phyloP scores from a whole-genome alignment of 306 rosid species.

The Castanospermum australe region DNA sequence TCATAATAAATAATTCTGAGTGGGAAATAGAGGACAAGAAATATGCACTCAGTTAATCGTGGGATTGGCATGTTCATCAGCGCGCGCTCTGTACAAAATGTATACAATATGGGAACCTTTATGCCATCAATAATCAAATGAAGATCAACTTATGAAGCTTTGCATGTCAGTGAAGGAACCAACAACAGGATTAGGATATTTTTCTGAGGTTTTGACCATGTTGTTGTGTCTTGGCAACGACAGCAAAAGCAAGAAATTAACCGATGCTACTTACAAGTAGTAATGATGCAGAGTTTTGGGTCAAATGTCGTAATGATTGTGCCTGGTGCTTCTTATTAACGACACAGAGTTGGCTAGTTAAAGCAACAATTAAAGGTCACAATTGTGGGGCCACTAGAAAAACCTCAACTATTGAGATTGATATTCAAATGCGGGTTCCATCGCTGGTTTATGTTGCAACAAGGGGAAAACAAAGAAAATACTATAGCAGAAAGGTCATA shows the following conservation, averaged over 20 bases:
- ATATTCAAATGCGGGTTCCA: no score
- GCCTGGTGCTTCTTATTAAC: background rate
- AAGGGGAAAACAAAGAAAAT: no score
- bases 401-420: no score
- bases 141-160: background rate
- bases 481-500: no score
- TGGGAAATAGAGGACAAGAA: background rate
- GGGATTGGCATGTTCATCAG: no score
- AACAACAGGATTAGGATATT: background rate
- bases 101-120: background rate
- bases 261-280: background rate
- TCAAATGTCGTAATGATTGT: conserved; percentile 24
- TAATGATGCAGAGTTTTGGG: background rate
- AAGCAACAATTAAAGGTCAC: background rate
- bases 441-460: no score
- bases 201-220: background rate
- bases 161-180: conserved; percentile 11
- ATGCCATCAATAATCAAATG: background rate
- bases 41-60: background rate
- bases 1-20: no score
- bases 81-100: no score
- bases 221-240: background rate
- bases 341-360: background rate
- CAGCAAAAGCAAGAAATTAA: background rate
- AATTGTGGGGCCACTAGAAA: background rate